These are phyloP conservation scores for Mediolabrus comicus DNA, from an alignment of 108 stramenopile genomes.

Conservation along the genomic window DNA sequence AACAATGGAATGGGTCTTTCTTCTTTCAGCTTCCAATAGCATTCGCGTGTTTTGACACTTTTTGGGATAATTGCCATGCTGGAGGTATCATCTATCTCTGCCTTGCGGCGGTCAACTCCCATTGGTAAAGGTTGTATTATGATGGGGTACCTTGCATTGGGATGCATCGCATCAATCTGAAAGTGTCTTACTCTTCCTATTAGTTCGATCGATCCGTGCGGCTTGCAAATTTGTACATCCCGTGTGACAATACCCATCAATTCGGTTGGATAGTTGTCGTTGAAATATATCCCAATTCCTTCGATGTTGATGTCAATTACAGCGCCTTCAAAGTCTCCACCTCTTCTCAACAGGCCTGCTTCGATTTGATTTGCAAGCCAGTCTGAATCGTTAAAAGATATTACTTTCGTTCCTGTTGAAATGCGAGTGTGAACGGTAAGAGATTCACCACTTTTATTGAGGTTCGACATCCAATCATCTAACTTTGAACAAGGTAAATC, in stretches of 20 bases:
- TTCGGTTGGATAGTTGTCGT: constrained; percentile 41
- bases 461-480: neutral
- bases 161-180: constrained; percentile 45
- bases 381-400: constrained; percentile 40
- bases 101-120: constrained; percentile 30
- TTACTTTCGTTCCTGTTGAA: constrained; percentile 36
- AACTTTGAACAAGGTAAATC: constrained; percentile 16
- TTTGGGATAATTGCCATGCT: neutral
- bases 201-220: constrained; percentile 32
- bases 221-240: constrained; percentile 32
- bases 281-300: constrained; percentile 27
- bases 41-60: constrained; percentile 25
- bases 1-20: constrained; percentile 37
- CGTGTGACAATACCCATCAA: constrained; percentile 33
- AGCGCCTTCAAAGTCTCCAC: constrained; percentile 33
- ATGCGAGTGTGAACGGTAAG: constrained; percentile 36
- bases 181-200: constrained; percentile 29
- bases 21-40: constrained; percentile 30
- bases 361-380: constrained; percentile 36
- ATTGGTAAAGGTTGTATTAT: constrained; percentile 42
- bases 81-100: neutral
- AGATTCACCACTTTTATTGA: neutral
- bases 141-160: constrained; percentile 39
- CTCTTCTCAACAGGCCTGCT: constrained; percentile 26
- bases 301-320: constrained; percentile 15